Evolutionary conservation across 176 grass and related monocot genomes (phyloP), one percentile per base, ranked within the genome.

Genomic region (Phoenix roebelenii): DNA sequence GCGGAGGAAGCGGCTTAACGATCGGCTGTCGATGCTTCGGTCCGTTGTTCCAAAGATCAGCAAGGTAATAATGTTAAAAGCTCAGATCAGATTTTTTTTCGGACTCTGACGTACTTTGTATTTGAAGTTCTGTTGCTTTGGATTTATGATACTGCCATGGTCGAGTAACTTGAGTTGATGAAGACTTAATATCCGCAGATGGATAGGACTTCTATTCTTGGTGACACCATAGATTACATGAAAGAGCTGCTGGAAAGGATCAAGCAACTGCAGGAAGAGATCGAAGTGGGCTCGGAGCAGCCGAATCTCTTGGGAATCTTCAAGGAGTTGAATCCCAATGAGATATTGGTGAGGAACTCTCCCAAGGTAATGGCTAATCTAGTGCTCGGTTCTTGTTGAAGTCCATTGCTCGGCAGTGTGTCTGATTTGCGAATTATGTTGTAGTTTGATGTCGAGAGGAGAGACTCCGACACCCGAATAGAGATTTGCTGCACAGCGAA

Each of bases 211-310:
- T 97, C 92, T 15, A 97, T 97, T 64, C 87, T 97, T 15, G 92
- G 92, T 7, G 92, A 97, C 72, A 97, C 92, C 30, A 91, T 97
- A 62, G 92, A 97, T 64, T 97, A 97, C 87, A 91, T 91, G 92
- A 97, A 91, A 75, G 92, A 97, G 76, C 78, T 97, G 35, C 77
- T 97, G 12, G 92, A 97, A 68, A 85, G 83, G 84, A 90, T 97
- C 75, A 85, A 79, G 69, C 67, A 19, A 51, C 76, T 91, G 62
- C 84, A 88, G 55, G 87, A 88, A 23, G 92, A 91, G 77, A 80
- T 88, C 16, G 84, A 83, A 7, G 57, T 51, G 14, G 5, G 44
- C 2, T n/a, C 68, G 17, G 70, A 76, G 29, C 52, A 77, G 23
- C 51, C 83, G 2, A 77, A 80, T 58, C 51, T 85, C 72, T 56